A percentile compares a stretch with the other conserved stretches of the same genome.
Evolutionary conservation across 2,329 filamentous ascomycete species (phyloP).

Genomic region (Microthyrium microscopicum): DNA sequence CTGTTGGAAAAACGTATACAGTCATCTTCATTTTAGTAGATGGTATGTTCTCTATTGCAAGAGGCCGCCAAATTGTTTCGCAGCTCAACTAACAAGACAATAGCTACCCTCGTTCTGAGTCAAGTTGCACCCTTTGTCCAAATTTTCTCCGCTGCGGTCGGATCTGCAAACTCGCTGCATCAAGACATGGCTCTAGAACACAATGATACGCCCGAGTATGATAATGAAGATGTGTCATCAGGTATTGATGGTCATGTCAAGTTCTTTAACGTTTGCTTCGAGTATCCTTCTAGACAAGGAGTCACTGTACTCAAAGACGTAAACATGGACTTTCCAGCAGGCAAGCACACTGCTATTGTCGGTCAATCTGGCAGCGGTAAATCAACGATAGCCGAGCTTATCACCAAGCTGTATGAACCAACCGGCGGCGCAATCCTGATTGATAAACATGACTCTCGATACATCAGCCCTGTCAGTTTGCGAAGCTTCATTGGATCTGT

Average conservation of each 20-base stretch:
- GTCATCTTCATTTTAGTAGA: constrained; percentile 40
- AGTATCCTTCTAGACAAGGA: constrained; percentile 24
- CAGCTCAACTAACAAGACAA: constrained; percentile 6
- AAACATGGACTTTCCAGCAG: constrained; percentile 20
- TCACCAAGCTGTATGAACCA: constrained; percentile 24
- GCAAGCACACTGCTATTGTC: constrained; percentile 25
- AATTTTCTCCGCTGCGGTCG: constrained; percentile 30
- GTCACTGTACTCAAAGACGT: constrained; percentile 22
- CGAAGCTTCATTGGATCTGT: constrained; percentile 25
- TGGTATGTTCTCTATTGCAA: constrained; percentile 15
- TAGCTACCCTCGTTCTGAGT: constrained; percentile 29
- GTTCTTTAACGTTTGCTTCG: constrained; percentile 24
- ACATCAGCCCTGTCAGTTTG: constrained; percentile 21
- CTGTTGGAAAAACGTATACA: constrained; percentile 34
- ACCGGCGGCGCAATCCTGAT: constrained; percentile 17
- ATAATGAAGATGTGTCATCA: constrained; percentile 5
- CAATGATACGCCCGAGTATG: constrained; percentile 9
- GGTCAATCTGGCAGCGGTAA: constrained; percentile 27
- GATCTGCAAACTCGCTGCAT: constrained; percentile 41
- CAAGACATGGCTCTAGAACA: constrained; percentile 37
- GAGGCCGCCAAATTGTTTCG: not conserved
- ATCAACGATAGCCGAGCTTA: constrained; percentile 23
- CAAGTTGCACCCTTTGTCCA: constrained; percentile 32
- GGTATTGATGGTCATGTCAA: constrained; percentile 23
- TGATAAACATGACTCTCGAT: constrained; percentile 21